phyloP scores from a whole-genome alignment of 164 flowering plant species.

The Nymphaea thermarum region DNA sequence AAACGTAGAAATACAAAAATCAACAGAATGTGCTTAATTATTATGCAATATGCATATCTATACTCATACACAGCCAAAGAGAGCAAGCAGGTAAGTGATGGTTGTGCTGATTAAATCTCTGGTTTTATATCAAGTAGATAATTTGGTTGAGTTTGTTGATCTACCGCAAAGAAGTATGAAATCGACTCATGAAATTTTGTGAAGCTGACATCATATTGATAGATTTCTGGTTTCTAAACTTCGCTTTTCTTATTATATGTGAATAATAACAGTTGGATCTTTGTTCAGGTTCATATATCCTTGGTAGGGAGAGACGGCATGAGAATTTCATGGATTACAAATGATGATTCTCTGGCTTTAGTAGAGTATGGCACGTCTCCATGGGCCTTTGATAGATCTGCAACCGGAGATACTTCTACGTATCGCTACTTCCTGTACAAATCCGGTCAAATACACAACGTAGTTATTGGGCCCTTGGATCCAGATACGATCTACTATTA shows the following conservation, averaged over 20 bases:
- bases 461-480: slow-evolving; percentile 43
- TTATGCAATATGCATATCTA: too few species aligned
- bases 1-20: too few species aligned
- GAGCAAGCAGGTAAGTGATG: too few species aligned
- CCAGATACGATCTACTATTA: slow-evolving; percentile 41
- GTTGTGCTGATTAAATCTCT: too few species aligned
- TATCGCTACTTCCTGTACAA: slow-evolving; percentile 29
- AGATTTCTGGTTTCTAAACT: background rate
- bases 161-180: background rate
- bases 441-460: slow-evolving; percentile 55
- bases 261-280: background rate
- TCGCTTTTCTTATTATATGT: background rate
- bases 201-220: too few species aligned
- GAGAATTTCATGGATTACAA: slow-evolving; percentile 73
- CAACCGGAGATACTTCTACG: slow-evolving; percentile 28
- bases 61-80: too few species aligned
- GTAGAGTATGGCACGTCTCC: slow-evolving; percentile 48
- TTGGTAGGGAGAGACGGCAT: slow-evolving; percentile 53
- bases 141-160: too few species aligned
- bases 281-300: slow-evolving; percentile 63
- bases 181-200: too few species aligned
- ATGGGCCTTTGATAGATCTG: slow-evolving; percentile 15
- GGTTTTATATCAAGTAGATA: too few species aligned
- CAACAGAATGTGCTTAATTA: too few species aligned
- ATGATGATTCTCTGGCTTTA: slow-evolving; percentile 17